Base-by-base conservation (phyloP, 768 basidiomycete species). In the Rhodosporidiobolus sp. region DNA sequence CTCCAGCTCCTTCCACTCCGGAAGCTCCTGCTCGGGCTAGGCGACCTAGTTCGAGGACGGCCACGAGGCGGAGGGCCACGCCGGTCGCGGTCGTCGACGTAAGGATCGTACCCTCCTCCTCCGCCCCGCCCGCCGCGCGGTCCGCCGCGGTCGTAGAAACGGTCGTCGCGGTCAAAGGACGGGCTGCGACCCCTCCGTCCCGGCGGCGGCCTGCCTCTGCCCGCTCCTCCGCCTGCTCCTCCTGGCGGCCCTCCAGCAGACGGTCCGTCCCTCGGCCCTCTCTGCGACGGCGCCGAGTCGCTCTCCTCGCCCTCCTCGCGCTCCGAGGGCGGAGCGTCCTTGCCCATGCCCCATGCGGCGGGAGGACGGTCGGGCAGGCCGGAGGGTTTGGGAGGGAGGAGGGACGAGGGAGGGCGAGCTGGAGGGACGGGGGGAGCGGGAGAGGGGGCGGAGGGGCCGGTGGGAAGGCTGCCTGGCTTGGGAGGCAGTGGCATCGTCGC, bases 251-350 rank as follows among this genome's bases (percentile, higher is more conserved):
- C 38, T 43, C 38, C 38, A 7, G 8, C 14, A 14, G 7, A 7
- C 38, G 8, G 38, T 14, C 14, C 38, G 7, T 43, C 38, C 38
- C 38, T 43, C 38, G 38, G 38, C 38, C 8, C 38, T 7, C 38
- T 7, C 38, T 7, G 38, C 8, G 49, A 7, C 49, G 64, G 43
- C 19, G 32, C 28, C 14, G 28, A 10, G 24, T 65, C 64, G 26
- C 56, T 54, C 54, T 65, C 64, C 43, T 65, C 64, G n/a, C 64
- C 64, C 56, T 65, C 64, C 48, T 65, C 64, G 4, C 64, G 54
- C 12, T 65, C 38, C 8, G 38, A 43, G 8, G 38, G 38, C 38
- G 38, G 38, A 43, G 38, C 38, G 38, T 43, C 38, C 38, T 43
- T 43, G 38, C 38, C 22, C 26, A 14, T 54, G 9, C 63, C 53